Evolutionary conservation across 192 early-diverging fungal species (phyloP).

Genomic region (Phycomyces blakesleeanus): DNA sequence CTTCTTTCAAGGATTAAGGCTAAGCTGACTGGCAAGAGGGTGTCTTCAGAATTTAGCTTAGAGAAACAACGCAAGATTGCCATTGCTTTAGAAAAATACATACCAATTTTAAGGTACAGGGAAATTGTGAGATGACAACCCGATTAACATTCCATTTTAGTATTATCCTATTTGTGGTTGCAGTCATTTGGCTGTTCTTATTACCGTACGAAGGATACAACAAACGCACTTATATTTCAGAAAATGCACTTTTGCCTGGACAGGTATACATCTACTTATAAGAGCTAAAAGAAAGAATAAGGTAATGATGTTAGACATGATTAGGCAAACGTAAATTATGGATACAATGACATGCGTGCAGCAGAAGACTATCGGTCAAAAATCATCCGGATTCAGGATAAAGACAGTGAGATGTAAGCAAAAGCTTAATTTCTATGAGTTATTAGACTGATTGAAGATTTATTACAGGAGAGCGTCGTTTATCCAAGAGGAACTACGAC

Average conservation of each 20-base stretch:
- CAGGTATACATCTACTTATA: slow-evolving; percentile 39
- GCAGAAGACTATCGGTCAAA: slow-evolving; percentile 42
- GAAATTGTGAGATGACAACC: neutral
- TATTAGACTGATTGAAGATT: neutral
- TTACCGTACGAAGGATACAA: slow-evolving; percentile 62
- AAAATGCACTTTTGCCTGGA: slow-evolving; percentile 74
- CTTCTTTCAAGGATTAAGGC: slow-evolving; percentile 16
- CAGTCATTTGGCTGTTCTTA: slow-evolving; percentile 59
- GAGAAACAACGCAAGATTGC: slow-evolving; percentile 1
- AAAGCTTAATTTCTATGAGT: neutral
- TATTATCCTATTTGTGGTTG: slow-evolving; percentile 54
- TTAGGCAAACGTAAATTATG: slow-evolving; percentile 54
- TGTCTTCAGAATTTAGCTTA: neutral
- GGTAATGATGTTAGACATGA: neutral
- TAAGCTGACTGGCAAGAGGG: neutral
- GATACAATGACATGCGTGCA: slow-evolving; percentile 37
- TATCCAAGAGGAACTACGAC: slow-evolving; percentile 43
- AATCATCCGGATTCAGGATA: slow-evolving; percentile 33
- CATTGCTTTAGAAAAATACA: slow-evolving; percentile 1
- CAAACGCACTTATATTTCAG: slow-evolving; percentile 67
- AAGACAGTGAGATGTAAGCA: slow-evolving; percentile 32
- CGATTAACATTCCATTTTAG: slow-evolving; percentile 2
- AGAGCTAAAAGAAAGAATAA: neutral
- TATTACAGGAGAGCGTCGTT: slow-evolving; percentile 42
- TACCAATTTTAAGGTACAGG: slow-evolving; percentile 7